Base-by-base conservation (phyloP, 371 early-diverging fungal genomes). In the Mucor lusitanicus region DNA sequence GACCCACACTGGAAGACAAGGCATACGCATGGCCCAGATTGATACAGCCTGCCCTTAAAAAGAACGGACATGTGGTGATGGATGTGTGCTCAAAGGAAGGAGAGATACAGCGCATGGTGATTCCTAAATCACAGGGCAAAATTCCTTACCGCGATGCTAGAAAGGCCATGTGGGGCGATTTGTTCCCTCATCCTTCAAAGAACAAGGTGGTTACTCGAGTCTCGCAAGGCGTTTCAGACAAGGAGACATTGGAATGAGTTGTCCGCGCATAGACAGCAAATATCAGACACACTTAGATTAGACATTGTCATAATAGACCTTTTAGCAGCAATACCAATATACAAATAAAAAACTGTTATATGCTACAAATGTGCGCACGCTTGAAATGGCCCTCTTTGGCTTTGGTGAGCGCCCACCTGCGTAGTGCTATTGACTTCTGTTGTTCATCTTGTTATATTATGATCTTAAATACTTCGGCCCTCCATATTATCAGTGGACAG, bases 121-220 rank as follows among this genome's bases (percentile, higher is more conserved):
- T 91, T 59, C 88, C 94, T 3, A 91, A 89, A 65, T 88, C 91
- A 4, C 90, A 91, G 68, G 88, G 91, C 61, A 93, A 91, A 73
- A 73, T 89, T 39, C 83, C 84, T 4, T 94, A 90, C 72, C 71
- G 91, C 21, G 94, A 92, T 76, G 92, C 92, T 2, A 81, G 92
- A 44, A 93, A 94, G 76, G 80, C 87, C 0, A 82, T 74, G 70
- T 94, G 95, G 94, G 94, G 94, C 50, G 95, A 94, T 66, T 65
- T 92, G 32, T 91, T 92, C 68, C 94, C 95, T 57, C 91, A 93
- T 69, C 61, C 62, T n/a, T 82, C 90, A 27, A 91, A 91, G 62
- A 89, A 88, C 56, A 79, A 79, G 58, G 59, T 73, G 2, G 72
- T 80, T 0, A 77, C 79, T 13, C 75, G 82, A 23, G 23, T 71